Conservation (phyloP, 768 basidiomycete species). For the Tubosaeta sp. region DNA sequence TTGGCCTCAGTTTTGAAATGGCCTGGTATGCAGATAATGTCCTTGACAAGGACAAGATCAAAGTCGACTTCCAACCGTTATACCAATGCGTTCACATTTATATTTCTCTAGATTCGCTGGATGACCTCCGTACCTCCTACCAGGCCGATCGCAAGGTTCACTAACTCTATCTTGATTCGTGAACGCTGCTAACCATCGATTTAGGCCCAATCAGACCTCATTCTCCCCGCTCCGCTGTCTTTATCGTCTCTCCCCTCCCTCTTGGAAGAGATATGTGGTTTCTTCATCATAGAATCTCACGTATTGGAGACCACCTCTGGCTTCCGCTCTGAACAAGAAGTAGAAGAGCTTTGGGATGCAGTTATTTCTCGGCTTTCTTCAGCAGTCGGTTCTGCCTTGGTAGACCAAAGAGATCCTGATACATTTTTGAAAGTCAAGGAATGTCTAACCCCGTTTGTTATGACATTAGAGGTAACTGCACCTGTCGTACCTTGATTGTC, state of each 20-base stretch:
- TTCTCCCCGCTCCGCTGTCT: conserved; percentile 73
- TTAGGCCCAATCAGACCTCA: conserved; percentile 95
- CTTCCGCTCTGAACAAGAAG: conserved; percentile 87
- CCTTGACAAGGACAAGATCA: conserved; percentile 83
- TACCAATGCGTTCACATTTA: conserved; percentile 98
- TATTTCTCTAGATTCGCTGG: conserved; percentile 82
- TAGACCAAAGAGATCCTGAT: conserved; percentile 73
- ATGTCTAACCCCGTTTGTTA: conserved; percentile 77
- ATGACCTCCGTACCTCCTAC: conserved; percentile 86
- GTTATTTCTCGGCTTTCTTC: conserved; percentile 70
- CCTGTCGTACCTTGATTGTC: neutral
- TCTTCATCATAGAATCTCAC: conserved; percentile 94
- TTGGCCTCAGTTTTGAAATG: conserved; percentile 7
- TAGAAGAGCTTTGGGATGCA: conserved; percentile 94
- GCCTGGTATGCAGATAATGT: conserved; percentile 61
- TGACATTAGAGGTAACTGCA: conserved; percentile 78
- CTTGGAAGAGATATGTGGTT: conserved; percentile 92
- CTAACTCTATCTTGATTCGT: neutral
- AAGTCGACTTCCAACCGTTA: conserved; percentile 90
- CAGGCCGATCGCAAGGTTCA: conserved; percentile 93
- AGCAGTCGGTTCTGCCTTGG: conserved; percentile 69
- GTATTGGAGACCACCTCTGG: conserved; percentile 84
- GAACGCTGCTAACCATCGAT: conserved; percentile 12
- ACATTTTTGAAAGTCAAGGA: conserved; percentile 81
- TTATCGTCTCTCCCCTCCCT: conserved; percentile 66